Percentiles rank a stretch among this genome's conserved stretches.
These are phyloP conservation scores for Kentomonas sorsogonicus DNA, from an alignment of 208 protist genomes.

Conservation along the genomic window DNA sequence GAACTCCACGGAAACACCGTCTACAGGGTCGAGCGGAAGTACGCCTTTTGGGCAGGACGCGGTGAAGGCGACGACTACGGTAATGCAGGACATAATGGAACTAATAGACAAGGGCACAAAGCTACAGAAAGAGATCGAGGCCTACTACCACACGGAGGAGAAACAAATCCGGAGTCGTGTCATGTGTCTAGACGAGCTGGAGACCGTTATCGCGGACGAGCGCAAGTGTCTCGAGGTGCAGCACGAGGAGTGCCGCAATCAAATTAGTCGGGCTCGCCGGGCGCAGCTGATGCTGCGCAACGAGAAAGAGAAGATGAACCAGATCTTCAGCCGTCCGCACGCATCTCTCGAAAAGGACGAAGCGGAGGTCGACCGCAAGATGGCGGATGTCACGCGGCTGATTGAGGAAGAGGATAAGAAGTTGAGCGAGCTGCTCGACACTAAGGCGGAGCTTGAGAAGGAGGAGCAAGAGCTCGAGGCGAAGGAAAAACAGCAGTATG, in stretches of 20 bases:
- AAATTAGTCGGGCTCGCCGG: constrained; percentile 65
- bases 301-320: constrained; percentile 41
- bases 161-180: constrained; percentile 77
- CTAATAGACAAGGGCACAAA: constrained; percentile 18
- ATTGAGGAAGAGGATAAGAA: constrained; percentile 43
- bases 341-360: constrained; percentile 51
- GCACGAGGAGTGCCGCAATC: constrained; percentile 77
- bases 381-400: constrained; percentile 26
- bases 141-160: constrained; percentile 72
- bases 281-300: constrained; percentile 31
- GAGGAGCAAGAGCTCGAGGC: constrained; percentile 34
- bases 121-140: constrained; percentile 71
- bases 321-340: constrained; percentile 25
- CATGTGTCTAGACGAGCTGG: constrained; percentile 67
- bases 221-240: constrained; percentile 73
- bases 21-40: too few species aligned
- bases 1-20: too few species aligned
- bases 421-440: constrained; percentile 32
- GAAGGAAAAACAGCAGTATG: constrained; percentile 40
- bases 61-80: too few species aligned
- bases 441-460: constrained; percentile 32
- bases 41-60: too few species aligned
- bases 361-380: constrained; percentile 30
- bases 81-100: too few species aligned
- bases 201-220: constrained; percentile 76